These are phyloP conservation scores for Xylariales sp. DNA, from an alignment of 2,329 filamentous ascomycete genomes.

Conservation along the genomic window DNA sequence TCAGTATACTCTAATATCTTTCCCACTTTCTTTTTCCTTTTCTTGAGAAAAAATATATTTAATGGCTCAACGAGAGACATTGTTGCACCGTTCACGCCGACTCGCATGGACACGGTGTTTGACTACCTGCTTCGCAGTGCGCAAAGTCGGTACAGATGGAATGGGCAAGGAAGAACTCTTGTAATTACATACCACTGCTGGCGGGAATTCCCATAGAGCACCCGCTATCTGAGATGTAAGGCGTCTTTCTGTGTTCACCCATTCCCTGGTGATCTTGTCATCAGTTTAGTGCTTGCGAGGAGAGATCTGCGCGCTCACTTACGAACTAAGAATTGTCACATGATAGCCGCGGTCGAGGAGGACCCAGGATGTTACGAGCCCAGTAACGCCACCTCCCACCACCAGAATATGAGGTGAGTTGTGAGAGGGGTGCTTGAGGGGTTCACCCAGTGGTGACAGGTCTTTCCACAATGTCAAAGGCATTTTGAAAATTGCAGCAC, in stretches of 20 bases:
- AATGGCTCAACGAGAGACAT: too few relatives aligned
- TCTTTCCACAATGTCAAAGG: slow-evolving; percentile 26
- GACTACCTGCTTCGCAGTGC: too few relatives aligned
- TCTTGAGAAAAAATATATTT: too few relatives aligned
- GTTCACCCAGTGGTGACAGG: slow-evolving; percentile 21
- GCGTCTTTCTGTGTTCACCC: slow-evolving; percentile 31
- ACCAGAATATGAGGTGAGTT: slow-evolving; percentile 24
- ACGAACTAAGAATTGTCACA: slow-evolving; percentile 35
- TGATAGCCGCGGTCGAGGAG: slow-evolving; percentile 38
- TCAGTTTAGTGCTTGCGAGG: background rate
- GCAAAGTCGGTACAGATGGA: too few relatives aligned
- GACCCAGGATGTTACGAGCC: slow-evolving; percentile 32
- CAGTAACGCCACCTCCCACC: slow-evolving; percentile 26
- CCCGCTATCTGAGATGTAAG: slow-evolving; percentile 42
- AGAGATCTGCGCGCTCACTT: background rate
- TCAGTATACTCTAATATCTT: too few relatives aligned
- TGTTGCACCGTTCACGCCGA: too few relatives aligned
- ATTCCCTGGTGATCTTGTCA: slow-evolving; percentile 25
- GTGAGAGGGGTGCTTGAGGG: slow-evolving; percentile 18
- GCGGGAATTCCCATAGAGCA: slow-evolving; percentile 42
- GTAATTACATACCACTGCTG: too few relatives aligned
- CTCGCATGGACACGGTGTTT: too few relatives aligned
- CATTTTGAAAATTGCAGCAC: too few relatives aligned
- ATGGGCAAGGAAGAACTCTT: too few relatives aligned
- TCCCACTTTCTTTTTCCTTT: too few relatives aligned